A percentile compares a stretch with the other conserved stretches of the same genome.
These are phyloP conservation scores for Tuber borchii DNA, from an alignment of 495 filamentous ascomycete genomes.

Conservation along the genomic window DNA sequence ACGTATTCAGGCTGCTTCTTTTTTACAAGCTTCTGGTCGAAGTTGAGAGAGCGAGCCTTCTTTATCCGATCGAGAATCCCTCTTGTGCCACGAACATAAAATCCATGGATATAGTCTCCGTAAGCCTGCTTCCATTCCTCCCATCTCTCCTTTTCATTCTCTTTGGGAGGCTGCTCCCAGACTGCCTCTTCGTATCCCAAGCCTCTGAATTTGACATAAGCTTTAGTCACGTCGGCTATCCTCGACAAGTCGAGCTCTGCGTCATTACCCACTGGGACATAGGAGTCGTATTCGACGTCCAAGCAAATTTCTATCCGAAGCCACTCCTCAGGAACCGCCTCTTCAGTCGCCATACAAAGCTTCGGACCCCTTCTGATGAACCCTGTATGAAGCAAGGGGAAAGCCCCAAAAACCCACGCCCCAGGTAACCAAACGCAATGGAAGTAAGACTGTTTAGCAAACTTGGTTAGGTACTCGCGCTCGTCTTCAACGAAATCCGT, in stretches of 20 bases:
- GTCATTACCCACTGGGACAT: constrained; percentile 49
- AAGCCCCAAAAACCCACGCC: constrained; percentile 80
- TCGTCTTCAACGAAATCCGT: constrained; percentile 59
- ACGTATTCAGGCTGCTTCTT: constrained; percentile 67
- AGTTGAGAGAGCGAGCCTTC: constrained; percentile 57
- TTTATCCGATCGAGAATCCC: constrained; percentile 56
- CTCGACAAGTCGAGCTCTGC: constrained; percentile 59
- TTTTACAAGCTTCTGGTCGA: constrained; percentile 58
- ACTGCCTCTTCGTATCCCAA: constrained; percentile 85
- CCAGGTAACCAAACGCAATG: constrained; percentile 79
- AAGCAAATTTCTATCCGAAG: constrained; percentile 83
- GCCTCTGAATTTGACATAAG: constrained; percentile 88
- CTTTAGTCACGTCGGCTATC: constrained; percentile 61
- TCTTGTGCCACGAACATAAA: constrained; percentile 58
- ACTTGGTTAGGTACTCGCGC: constrained; percentile 88
- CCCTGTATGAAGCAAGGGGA: constrained; percentile 58
- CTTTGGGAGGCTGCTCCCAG: constrained; percentile 77
- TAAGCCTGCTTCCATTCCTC: constrained; percentile 77
- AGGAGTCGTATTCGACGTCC: constrained; percentile 59
- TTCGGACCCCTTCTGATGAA: constrained; percentile 65
- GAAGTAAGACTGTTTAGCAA: constrained; percentile 69
- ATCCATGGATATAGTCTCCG: constrained; percentile 69
- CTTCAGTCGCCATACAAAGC: constrained; percentile 63
- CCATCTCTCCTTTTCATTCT: constrained; percentile 62
- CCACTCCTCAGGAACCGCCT: constrained; percentile 79